Conservation (phyloP, 768 basidiomycete genomes). For the Gloeostereum incarnatum region DNA sequence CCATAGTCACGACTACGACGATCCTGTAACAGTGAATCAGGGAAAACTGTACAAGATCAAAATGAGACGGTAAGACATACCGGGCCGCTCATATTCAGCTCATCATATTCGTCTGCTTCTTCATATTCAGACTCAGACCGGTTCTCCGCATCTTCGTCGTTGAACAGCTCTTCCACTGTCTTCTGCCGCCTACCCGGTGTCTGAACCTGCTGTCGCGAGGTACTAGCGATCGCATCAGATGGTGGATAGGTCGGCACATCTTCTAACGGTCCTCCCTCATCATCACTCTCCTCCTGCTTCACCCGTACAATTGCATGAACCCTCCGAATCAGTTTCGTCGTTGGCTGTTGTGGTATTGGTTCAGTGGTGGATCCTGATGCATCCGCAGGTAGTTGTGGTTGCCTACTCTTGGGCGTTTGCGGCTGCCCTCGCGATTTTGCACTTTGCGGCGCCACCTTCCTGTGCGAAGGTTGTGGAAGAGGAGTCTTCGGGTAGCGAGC, state of each 20-base stretch:
- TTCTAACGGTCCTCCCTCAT: too few relatives aligned
- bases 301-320: slow-evolving; percentile 59
- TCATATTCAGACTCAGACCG: slow-evolving; percentile 11
- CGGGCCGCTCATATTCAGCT: slow-evolving; percentile 52
- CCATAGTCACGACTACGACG: slow-evolving; percentile 4
- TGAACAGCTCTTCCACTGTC: slow-evolving; percentile 1
- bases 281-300: slow-evolving; percentile 52
- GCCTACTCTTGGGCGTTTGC: not conserved
- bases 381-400: not conserved
- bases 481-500: slow-evolving; percentile 4
- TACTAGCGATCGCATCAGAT: not conserved
- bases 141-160: slow-evolving; percentile 19
- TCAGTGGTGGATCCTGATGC: slow-evolving; percentile 3
- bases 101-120: slow-evolving; percentile 42
- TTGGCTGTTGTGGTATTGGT: slow-evolving; percentile 7
- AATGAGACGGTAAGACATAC: slow-evolving; percentile 19
- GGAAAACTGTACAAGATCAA: too few relatives aligned
- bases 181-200: slow-evolving; percentile 4
- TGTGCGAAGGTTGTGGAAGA: slow-evolving; percentile 9
- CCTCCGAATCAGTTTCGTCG: slow-evolving; percentile 42
- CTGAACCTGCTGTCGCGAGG: slow-evolving; percentile 7
- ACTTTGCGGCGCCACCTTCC: slow-evolving; percentile 2
- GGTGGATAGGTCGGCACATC: slow-evolving; percentile 7
- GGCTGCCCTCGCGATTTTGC: not conserved
- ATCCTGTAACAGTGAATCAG: not conserved